A percentile compares a stretch with the other conserved stretches of the same genome.
Conservation (phyloP, 495 filamentous ascomycete genomes). For the Astrothelium macrocarpum region DNA sequence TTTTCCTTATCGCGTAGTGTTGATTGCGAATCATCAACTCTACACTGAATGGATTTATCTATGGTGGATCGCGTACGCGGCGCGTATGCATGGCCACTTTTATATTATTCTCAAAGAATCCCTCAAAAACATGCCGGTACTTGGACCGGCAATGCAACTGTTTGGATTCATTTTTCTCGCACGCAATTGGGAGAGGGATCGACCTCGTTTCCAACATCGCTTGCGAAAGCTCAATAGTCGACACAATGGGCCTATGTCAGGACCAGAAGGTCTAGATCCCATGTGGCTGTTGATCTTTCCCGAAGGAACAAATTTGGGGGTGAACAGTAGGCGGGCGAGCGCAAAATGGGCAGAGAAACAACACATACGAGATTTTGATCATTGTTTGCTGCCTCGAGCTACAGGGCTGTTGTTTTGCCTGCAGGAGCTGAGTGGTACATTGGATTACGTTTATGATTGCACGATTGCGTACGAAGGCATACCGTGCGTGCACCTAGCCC, state of each 20-base stretch:
- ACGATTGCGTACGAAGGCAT: conserved; percentile 79
- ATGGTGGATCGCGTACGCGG: conserved; percentile 78
- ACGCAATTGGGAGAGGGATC: conserved; percentile 70
- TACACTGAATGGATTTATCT: conserved; percentile 86
- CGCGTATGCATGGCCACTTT: conserved; percentile 67
- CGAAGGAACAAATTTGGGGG: conserved; percentile 68
- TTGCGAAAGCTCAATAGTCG: conserved; percentile 55
- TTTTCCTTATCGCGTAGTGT: conserved; percentile 66
- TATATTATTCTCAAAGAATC: conserved; percentile 82
- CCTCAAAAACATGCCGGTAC: conserved; percentile 62
- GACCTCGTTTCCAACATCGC: conserved; percentile 56
- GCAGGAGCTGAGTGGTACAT: conserved; percentile 56
- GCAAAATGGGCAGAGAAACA: conserved; percentile 60
- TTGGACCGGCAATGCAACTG: conserved; percentile 74
- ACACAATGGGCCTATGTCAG: conserved; percentile 41
- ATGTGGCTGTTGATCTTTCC: conserved; percentile 86
- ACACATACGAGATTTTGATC: conserved; percentile 54
- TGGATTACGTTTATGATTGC: conserved; percentile 78
- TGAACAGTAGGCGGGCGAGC: conserved; percentile 54
- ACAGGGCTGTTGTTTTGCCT: conserved; percentile 70
- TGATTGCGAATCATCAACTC: conserved; percentile 81
- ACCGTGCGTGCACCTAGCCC: conserved; percentile 42
- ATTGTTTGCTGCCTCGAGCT: conserved; percentile 62
- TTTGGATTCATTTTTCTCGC: conserved; percentile 79
- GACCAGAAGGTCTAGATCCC: conserved; percentile 42